phyloP scores from a whole-genome alignment of 805 yeast genomes.

The Wickerhamiella dianesei region DNA sequence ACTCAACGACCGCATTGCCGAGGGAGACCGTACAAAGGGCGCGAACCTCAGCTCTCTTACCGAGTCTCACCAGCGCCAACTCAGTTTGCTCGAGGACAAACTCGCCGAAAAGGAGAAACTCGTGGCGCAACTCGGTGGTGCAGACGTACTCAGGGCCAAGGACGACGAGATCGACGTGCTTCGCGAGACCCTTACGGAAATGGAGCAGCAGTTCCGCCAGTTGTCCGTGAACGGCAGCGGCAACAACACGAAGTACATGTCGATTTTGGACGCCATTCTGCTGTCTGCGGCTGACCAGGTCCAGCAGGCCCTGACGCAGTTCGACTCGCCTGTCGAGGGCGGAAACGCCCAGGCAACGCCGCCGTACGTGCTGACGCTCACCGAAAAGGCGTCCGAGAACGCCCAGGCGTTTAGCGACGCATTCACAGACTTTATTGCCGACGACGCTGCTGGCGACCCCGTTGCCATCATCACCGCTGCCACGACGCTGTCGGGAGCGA shows the following conservation, averaged over 20 bases:
- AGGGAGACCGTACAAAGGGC: slow-evolving; percentile 48
- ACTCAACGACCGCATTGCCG: slow-evolving; percentile 42
- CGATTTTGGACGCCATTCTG: slow-evolving; percentile 57
- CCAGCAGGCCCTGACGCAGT: slow-evolving; percentile 55
- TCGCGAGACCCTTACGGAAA: slow-evolving; percentile 43
- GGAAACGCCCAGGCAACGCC: slow-evolving; percentile 70
- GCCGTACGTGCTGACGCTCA: slow-evolving; percentile 47
- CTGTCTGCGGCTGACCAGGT: slow-evolving; percentile 55
- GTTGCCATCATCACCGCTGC: slow-evolving; percentile 46
- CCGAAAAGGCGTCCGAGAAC: slow-evolving; percentile 54
- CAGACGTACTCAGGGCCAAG: slow-evolving; percentile 39
- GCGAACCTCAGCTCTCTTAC: slow-evolving; percentile 41
- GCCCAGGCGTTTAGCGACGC: slow-evolving; percentile 72
- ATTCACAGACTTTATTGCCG: slow-evolving; percentile 56
- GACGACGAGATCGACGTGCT: slow-evolving; percentile 69
- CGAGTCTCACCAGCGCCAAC: slow-evolving; percentile 17
- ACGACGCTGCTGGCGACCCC: slow-evolving; percentile 25
- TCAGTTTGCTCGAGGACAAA: slow-evolving; percentile 14
- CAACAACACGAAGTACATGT: slow-evolving; percentile 16
- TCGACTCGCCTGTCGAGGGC: slow-evolving; percentile 64
- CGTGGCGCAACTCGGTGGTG: slow-evolving; percentile 24
- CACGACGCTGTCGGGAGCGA: slow-evolving; percentile 46
- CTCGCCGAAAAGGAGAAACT: slow-evolving; percentile 17
- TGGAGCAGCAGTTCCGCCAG: slow-evolving; percentile 58
- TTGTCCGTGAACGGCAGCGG: slow-evolving; percentile 25